phyloP scores from a whole-genome alignment of 2,329 filamentous ascomycete genomes.

The Xylariales sp. region DNA sequence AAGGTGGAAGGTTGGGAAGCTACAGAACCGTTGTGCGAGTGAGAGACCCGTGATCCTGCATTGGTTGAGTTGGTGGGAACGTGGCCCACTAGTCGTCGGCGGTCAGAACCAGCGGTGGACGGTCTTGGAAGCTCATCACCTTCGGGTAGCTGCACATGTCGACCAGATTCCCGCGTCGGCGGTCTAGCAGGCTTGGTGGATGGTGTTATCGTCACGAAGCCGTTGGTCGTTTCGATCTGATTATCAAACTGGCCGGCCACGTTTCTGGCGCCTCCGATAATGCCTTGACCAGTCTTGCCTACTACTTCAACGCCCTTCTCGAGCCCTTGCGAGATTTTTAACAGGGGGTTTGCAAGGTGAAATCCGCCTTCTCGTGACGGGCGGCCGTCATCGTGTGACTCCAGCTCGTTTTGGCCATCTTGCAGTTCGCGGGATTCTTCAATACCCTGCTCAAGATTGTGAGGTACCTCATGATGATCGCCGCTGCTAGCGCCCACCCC shows the following conservation, averaged over 20 bases:
- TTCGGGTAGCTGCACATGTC: conserved; percentile 23
- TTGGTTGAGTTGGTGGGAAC: conserved; percentile 9
- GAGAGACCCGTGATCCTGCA: conserved; percentile 15
- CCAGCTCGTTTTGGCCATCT: conserved; percentile 10
- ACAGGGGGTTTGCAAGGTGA: conserved; percentile 22
- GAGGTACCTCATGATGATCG: conserved; percentile 48
- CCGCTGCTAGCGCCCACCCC: conserved; percentile 46
- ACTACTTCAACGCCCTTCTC: conserved; percentile 38
- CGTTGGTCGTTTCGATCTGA: conserved; percentile 51
- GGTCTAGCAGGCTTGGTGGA: conserved; percentile 14
- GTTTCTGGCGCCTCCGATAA: conserved; percentile 40
- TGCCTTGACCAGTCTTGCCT: conserved; percentile 36
- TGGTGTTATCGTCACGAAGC: conserved; percentile 37
- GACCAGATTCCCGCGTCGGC: conserved; percentile 18
- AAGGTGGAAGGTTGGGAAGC: conserved; percentile 34
- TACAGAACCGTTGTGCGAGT: conserved; percentile 31
- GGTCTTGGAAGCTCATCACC: conserved; percentile 27
- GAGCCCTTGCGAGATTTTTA: conserved; percentile 47
- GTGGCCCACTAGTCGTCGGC: conserved; percentile 20
- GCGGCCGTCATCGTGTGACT: conserved; percentile 8
- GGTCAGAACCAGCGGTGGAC: conserved; percentile 16
- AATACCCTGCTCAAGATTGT: conserved; percentile 39
- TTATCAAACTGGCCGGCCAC: conserved; percentile 46
- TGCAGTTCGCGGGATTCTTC: conserved; percentile 21
- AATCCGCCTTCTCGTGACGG: conserved; percentile 12